These are phyloP conservation scores for Penicillium subrubescens DNA, from an alignment of 495 filamentous ascomycete genomes.

Conservation along the genomic window DNA sequence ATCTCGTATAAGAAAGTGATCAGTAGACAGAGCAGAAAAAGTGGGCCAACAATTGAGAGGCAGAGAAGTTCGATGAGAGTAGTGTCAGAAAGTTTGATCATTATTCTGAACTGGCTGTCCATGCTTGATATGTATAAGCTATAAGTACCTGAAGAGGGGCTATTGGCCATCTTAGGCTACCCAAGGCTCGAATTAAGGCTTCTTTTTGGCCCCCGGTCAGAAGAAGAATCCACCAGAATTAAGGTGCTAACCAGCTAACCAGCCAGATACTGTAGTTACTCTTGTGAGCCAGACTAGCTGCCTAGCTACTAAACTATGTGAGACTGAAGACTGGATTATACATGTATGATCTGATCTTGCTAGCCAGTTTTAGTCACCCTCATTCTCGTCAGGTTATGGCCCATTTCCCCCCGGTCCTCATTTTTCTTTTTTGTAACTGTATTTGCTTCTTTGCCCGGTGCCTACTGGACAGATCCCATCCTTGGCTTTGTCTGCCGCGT, in stretches of 20 bases:
- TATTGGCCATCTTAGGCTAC: neutral
- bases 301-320: neutral
- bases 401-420: neutral
- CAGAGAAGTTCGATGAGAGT: neutral
- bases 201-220: neutral
- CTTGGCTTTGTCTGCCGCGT: neutral
- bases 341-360: neutral
- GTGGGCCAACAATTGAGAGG: neutral
- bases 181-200: neutral
- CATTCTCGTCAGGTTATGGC: neutral
- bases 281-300: neutral
- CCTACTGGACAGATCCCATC: constrained; percentile 7
- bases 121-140: neutral
- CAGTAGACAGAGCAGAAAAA: neutral
- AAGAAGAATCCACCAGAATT: neutral
- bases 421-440: neutral
- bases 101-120: neutral
- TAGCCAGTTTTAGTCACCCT: neutral
- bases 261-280: neutral
- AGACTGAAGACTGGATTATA: neutral
- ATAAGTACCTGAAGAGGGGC: neutral
- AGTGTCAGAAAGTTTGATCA: too few relatives aligned
- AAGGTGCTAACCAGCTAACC: neutral
- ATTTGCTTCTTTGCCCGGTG: neutral
- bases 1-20: neutral